Conservation (phyloP, 73 alveolate species). For the Paraurostyla sp. region DNA sequence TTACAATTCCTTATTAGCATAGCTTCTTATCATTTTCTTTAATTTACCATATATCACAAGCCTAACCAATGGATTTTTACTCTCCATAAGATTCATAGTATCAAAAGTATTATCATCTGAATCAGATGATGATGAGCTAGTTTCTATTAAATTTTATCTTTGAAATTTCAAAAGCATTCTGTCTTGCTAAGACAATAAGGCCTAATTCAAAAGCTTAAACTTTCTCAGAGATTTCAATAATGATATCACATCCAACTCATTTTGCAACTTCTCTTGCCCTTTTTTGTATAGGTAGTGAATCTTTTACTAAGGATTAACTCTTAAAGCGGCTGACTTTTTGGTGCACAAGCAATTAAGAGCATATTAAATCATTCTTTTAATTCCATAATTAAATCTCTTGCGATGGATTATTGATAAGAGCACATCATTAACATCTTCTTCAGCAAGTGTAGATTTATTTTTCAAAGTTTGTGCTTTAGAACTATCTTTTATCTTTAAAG, state of each 20-base stretch:
- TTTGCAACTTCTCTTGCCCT: background rate
- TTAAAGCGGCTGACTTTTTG: background rate
- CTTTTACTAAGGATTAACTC: background rate
- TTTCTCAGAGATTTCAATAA: constrained; percentile 8
- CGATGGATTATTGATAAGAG: background rate
- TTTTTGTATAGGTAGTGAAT: background rate
- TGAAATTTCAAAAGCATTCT: background rate
- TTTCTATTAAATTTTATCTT: background rate
- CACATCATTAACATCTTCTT: background rate
- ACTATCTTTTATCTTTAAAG: background rate
- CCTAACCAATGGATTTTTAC: constrained; percentile 3
- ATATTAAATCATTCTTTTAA: background rate
- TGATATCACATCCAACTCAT: background rate
- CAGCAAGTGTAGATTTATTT: background rate
- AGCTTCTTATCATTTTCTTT: background rate
- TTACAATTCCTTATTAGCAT: background rate
- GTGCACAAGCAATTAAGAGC: background rate
- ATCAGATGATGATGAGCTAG: constrained; percentile 18
- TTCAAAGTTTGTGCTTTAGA: background rate
- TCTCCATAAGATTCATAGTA: background rate
- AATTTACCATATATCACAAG: constrained; percentile 1
- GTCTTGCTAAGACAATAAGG: background rate
- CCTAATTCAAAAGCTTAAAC: background rate
- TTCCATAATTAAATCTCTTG: background rate
- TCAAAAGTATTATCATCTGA: background rate